Conservation (phyloP, 306 rosid genomes). For the Pachyrhizus erosus region DNA sequence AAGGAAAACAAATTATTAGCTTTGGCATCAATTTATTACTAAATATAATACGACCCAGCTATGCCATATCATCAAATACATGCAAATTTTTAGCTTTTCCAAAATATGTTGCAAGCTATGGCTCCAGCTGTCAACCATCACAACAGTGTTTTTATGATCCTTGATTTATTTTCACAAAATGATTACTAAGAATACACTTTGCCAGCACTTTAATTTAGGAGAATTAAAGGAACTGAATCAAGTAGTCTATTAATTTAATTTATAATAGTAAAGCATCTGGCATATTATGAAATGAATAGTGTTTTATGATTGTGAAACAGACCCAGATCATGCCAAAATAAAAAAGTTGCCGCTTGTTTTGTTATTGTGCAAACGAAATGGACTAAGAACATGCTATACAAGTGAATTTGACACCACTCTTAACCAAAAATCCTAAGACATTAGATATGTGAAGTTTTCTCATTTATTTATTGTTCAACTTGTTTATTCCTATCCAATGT, state of each 20-base stretch:
- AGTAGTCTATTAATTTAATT: constrained; percentile 3
- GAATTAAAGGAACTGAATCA: constrained; percentile 1
- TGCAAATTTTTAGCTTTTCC: constrained; percentile 24
- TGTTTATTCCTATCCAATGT: no score
- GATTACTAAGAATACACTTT: neutral
- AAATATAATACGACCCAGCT: neutral
- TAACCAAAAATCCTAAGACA: no score
- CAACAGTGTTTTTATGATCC: neutral
- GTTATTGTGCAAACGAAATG: no score
- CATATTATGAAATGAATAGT: neutral
- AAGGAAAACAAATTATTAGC: constrained; percentile 34
- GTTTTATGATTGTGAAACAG: neutral
- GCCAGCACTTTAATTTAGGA: constrained; percentile 25
- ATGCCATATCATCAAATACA: constrained; percentile 22
- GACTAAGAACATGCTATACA: no score
- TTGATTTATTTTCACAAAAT: constrained; percentile 31
- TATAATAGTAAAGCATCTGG: neutral
- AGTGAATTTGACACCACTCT: no score
- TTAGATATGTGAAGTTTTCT: no score
- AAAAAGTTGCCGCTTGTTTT: constrained; percentile 15
- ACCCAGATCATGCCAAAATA: constrained; percentile 10
- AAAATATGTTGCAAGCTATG: constrained; percentile 18
- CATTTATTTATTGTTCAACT: no score
- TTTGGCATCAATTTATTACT: neutral
- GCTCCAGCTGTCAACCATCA: constrained; percentile 30